These are phyloP conservation scores for Globisporangium solare DNA, from an alignment of 352 stramenopile species.

Conservation along the genomic window DNA sequence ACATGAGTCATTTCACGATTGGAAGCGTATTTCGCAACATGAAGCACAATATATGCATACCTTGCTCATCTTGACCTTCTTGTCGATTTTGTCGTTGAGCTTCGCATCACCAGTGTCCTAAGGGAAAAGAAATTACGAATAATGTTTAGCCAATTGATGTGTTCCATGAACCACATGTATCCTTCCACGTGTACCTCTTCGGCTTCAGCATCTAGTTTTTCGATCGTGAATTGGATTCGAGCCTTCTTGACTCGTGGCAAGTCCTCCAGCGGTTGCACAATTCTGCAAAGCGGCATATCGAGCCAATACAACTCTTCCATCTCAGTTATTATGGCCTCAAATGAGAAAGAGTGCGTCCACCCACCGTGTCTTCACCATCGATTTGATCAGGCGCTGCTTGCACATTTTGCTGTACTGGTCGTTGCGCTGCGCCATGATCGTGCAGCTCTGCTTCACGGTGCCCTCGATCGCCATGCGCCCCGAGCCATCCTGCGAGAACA, in stretches of 20 bases:
- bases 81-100: conserved; percentile 66
- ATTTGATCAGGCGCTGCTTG: conserved; percentile 82
- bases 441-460: conserved; percentile 83
- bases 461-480: conserved; percentile 85
- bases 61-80: conserved; percentile 91
- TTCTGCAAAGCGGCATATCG: conserved; percentile 23
- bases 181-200: conserved; percentile 49
- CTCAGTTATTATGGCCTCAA: no score
- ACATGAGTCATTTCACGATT: conserved; percentile 1
- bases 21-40: background rate
- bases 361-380: conserved; percentile 78
- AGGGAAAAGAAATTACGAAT: conserved; percentile 7
- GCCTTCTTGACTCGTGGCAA: conserved; percentile 76
- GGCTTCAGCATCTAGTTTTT: conserved; percentile 59
- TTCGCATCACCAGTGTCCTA: conserved; percentile 50
- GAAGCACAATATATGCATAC: conserved; percentile 18
- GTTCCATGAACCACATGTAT: no score
- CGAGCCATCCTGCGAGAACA: conserved; percentile 82
- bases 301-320: background rate
- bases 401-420: conserved; percentile 84
- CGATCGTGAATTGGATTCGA: conserved; percentile 79
- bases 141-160: background rate
- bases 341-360: background rate
- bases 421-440: conserved; percentile 78
- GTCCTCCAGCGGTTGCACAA: conserved; percentile 69